A percentile compares a stretch with the other conserved stretches of the same genome.
phyloP scores from a whole-genome alignment of 2,329 filamentous ascomycete genomes.

The Phaeosphaeria sp. region DNA sequence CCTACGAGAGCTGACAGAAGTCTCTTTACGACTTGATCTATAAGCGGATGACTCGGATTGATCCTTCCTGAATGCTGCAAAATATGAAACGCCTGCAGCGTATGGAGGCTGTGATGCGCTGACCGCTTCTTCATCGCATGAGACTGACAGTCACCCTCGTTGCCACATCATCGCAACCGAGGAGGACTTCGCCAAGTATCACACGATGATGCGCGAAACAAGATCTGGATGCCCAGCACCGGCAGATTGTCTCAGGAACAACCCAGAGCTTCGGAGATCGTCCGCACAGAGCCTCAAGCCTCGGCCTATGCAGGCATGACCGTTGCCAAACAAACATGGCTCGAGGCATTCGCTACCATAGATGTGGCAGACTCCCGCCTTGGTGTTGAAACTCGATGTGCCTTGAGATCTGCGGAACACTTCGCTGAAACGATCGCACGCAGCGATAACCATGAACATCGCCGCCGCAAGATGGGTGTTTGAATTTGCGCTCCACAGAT shows the following conservation, averaged over 20 bases:
- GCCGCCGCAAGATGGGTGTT: not conserved
- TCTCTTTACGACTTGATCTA: not conserved
- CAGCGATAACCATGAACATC: slow-evolving; percentile 2
- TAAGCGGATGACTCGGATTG: not conserved
- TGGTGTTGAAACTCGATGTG: slow-evolving; percentile 20
- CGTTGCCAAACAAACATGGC: slow-evolving; percentile 2
- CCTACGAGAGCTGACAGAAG: not conserved
- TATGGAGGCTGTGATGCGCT: not conserved
- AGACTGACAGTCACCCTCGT: not conserved
- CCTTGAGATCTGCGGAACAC: slow-evolving; percentile 13
- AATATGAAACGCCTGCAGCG: not conserved
- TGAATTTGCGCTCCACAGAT: too few species aligned
- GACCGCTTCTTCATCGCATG: not conserved
- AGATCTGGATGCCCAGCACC: not conserved
- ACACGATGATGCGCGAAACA: not conserved
- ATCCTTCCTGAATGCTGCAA: not conserved
- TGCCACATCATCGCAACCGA: not conserved
- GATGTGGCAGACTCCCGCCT: slow-evolving; percentile 8
- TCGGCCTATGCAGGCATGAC: slow-evolving; percentile 11
- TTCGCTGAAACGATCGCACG: slow-evolving; percentile 20
- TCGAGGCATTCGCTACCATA: slow-evolving; percentile 5
- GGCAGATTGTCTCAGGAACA: too few species aligned
- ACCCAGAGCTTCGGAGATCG: too few species aligned
- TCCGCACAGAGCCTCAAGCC: slow-evolving; percentile 7
- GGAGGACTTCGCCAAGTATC: not conserved